Base-by-base conservation (phyloP, 2,329 filamentous ascomycete species). In the Chrysosporium queenslandicum region DNA sequence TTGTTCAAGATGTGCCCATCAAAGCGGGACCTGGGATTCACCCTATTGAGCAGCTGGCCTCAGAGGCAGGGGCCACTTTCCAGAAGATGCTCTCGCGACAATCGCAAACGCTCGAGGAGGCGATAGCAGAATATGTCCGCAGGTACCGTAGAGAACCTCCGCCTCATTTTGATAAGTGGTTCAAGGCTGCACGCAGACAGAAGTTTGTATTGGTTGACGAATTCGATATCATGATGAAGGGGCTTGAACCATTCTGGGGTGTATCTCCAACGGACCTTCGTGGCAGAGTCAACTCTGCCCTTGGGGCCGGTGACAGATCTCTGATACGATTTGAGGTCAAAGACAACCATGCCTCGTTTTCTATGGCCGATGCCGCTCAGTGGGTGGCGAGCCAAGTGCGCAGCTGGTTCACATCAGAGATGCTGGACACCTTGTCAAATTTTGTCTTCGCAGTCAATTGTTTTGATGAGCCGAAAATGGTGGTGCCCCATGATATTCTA, bases 401-500 rank as follows among this genome's bases (percentile, higher is more conserved):
- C 4, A 34, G 36, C 34, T 53, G 50, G 50, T 40, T 53, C 21
- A 41, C 50, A 7, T 4, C n/a, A 12, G 50, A 53, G 8, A 27
- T 48, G 23, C 34, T 55, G 29, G 27, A 48, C 11, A 50, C 42
- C 27, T 42, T 59, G 14, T 54, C 58, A 12, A 52, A 59, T 45
- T 18, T 59, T 21, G 46, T 52, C 21, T 43, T 59, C 27, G 48
- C 49, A n/a, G 18, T 59, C 46, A 59, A 59, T 32, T 21, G 29
- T 39, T 34, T 56, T 23, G 58, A 58, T 34, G 58, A 59, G 45
- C 58, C 58, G 6, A 52, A 56, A 45, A 50, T 58, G 32, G 42
- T 54, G n/a, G 37, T 53, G 12, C 53, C 48, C n/a, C 45, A 53
- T 14, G 53, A 54, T 11, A 34, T 45, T 20, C 32, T 57, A 7